Evolutionary conservation across 2,329 filamentous ascomycete genomes (phyloP), one percentile per base, ranked within the genome.

Genomic region (Aspergillus neotritici): DNA sequence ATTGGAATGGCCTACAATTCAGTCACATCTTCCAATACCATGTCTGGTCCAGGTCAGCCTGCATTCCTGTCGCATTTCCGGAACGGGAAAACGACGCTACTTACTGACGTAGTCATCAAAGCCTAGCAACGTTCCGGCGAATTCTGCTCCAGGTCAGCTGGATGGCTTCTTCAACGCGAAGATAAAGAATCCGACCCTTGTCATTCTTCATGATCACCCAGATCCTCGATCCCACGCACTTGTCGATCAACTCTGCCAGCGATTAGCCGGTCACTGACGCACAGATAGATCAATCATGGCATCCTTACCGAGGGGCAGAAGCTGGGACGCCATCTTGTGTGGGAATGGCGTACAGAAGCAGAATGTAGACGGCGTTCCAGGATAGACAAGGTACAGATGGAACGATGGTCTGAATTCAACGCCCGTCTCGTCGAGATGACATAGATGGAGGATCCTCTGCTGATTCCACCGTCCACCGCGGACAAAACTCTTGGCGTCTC

Each of bases 201-300:
- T 97, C 93, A 54, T 90, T 88, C 72, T 98, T 98, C 93, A 98
- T 98, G 60, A 98, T 82, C 51, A 98, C 90, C 90, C 91, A 96
- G 68, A 98, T 97, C 60, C 85, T 86, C 42, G 90, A 97, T 49
- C 93, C 93, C 54, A 98, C 90, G 66, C 93, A 98, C 71, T 96
- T 96, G 75, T 98, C 93, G 68, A 98, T 97, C 64, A 98, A 82
- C 71, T 98, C 93, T 95, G 62, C 51, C 41, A 30, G 3, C 45
- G 35, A 49, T 64, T 52, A 63, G 56, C 17, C 17, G 15, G n/a
- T 15, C 31, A 40, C 38, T 33, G 32, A 38, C 38, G 40, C 33
- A 37, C 21, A 44, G 46, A 25, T 33, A 21, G 7, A 21, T 21
- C 17, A 21, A 3, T 8, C 17, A 48, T 46, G 31, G 10, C 41